Percentiles rank a stretch among this genome's conserved stretches.
phyloP scores from a whole-genome alignment of 805 yeast species.

The Ogataea pini region DNA sequence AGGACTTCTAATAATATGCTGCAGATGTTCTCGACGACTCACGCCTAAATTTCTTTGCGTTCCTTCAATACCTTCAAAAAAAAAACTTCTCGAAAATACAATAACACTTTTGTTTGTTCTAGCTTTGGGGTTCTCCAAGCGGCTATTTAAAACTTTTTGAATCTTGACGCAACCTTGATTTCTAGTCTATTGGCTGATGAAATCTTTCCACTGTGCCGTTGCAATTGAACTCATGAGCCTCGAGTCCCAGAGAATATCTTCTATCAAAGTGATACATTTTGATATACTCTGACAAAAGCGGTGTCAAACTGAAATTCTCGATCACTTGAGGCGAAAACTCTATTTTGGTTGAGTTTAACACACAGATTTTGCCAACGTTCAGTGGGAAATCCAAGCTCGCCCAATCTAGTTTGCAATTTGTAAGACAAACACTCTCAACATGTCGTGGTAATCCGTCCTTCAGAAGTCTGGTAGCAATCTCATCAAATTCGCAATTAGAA shows the following conservation, averaged over 20 bases:
- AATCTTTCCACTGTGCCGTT: too few species aligned
- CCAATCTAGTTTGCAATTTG: conserved; percentile 18
- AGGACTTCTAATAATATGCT: neutral
- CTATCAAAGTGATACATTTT: conserved; percentile 21
- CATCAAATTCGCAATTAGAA: conserved; percentile 17
- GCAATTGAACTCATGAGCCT: neutral
- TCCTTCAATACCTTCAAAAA: neutral
- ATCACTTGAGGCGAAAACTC: conserved; percentile 3
- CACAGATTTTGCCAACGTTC: conserved; percentile 16
- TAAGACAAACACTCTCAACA: conserved; percentile 16
- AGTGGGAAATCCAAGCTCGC: conserved; percentile 8
- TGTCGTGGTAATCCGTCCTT: conserved; percentile 15
- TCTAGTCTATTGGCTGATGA: too few species aligned
- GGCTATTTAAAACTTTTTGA: neutral
- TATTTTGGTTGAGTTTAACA: conserved; percentile 13
- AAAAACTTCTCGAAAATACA: neutral
- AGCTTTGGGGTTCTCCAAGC: neutral
- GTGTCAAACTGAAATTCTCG: conserved; percentile 12
- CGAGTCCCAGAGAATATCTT: conserved; percentile 1
- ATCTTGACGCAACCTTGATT: too few species aligned
- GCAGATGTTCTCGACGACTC: neutral
- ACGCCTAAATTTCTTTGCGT: neutral
- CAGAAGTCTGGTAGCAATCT: conserved; percentile 9
- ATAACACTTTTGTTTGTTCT: neutral
- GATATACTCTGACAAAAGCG: conserved; percentile 20